Conservation (phyloP, 2,329 filamentous ascomycete genomes). For the Apiospora phragmitis region DNA sequence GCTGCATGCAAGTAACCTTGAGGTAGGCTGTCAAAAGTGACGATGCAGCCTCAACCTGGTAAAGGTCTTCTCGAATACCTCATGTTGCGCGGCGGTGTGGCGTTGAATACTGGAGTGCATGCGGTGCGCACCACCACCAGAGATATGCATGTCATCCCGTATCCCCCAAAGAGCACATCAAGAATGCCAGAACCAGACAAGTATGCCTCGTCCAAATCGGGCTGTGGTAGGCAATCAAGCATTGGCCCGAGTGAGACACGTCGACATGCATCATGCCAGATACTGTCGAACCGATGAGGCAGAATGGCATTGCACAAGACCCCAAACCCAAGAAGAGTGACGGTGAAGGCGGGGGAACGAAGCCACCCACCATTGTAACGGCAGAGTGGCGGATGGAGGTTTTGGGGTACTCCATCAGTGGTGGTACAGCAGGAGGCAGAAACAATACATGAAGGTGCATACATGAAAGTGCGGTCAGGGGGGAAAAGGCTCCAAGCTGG, state of each 20-base stretch:
- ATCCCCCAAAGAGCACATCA: background rate
- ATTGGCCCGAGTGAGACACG: background rate
- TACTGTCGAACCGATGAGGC: background rate
- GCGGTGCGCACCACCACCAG: background rate
- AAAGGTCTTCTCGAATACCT: background rate
- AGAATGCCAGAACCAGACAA: background rate
- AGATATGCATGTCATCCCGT: background rate
- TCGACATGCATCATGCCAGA: background rate
- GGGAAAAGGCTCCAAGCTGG: background rate
- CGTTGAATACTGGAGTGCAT: background rate
- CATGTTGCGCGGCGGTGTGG: background rate
- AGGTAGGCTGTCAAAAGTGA: background rate
- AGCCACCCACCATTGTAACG: background rate
- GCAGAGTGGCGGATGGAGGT: background rate
- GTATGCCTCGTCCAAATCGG: slow-evolving; percentile 1
- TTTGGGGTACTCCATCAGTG: slow-evolving; percentile 1
- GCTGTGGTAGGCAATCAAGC: background rate
- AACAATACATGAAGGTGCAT: background rate
- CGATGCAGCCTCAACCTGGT: background rate
- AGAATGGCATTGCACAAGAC: background rate
- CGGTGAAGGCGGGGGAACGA: background rate
- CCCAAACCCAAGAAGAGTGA: background rate
- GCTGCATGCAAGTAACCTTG: background rate
- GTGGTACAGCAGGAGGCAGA: background rate
- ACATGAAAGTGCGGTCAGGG: background rate